Evolutionary conservation across 2,329 filamentous ascomycete species (phyloP), one percentile per base, ranked within the genome.

Genomic region (Aspergillus sp.): DNA sequence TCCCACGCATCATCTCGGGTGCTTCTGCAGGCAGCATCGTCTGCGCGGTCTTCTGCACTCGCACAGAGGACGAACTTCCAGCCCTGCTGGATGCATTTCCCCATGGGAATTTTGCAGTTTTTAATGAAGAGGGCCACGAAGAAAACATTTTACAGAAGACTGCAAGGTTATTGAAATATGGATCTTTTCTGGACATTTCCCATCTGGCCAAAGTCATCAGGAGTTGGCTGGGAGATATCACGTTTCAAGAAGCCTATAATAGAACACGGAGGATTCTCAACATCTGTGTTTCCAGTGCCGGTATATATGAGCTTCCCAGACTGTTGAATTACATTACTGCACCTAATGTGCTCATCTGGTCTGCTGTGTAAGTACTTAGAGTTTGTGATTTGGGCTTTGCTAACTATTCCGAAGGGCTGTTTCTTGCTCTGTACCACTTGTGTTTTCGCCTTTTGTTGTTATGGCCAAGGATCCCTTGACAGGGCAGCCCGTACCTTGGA

Each of bases 341-440:
- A 0, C 90, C 91, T 0, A 93, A 96, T 60, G 90, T 97, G 42
- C 80, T 96, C 70, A 90, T 97, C 43, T 95, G 90, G 89, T 95
- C 90, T 11, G 91, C 91, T 30, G 90, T 96, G 57, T 78, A 68
- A 72, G 75, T 72, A 10, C 10, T 43, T 5, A 34, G 12, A 7
- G 6, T 6, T 13, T 43, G n/a, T n/a, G n/a, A n/a, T n/a, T n/a
- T n/a, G n/a, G 6, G 3, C 28, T 31, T 31, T 28, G 39, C 49
- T 59, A 46, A 61, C 43, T 12, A 30, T 9, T 46, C 47, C 3
- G n/a, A 45, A 77, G 75, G 37, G 88, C 88, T n/a, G 89, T 91
- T 0, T 96, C 91, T 0, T 97, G 91, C 63, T 95, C 91, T 0
- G 88, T 96, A 0, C 91, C 91, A 0, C 73, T 93, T 9, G 77